Evolutionary conservation across 2,329 filamentous ascomycete species (phyloP).

Genomic region (Botrytis fragariae): DNA sequence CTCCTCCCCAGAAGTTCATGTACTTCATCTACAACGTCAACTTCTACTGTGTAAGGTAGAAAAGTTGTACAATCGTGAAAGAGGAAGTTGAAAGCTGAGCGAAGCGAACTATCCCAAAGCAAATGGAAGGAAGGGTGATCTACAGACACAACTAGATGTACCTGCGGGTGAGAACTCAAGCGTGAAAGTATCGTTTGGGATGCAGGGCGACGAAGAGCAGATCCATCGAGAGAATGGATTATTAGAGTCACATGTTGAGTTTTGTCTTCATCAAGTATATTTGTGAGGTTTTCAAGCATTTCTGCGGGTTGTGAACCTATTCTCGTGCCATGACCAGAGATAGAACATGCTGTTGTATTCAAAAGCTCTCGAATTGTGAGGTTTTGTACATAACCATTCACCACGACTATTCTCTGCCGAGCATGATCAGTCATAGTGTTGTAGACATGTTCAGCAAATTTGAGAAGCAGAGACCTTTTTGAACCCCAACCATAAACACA

Average conservation of each 20-base stretch:
- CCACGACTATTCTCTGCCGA: slow-evolving; percentile 64
- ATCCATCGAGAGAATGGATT: slow-evolving; percentile 83
- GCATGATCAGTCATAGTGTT: slow-evolving; percentile 39
- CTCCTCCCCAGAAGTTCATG: slow-evolving; percentile 82
- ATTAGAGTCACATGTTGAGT: slow-evolving; percentile 59
- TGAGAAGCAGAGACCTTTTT: slow-evolving; percentile 71
- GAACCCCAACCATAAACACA: slow-evolving; percentile 93
- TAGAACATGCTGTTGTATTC: slow-evolving; percentile 62
- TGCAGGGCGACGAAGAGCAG: slow-evolving; percentile 67
- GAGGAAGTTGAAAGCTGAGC: slow-evolving; percentile 77
- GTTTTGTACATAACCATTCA: slow-evolving; percentile 78
- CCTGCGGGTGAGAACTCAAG: slow-evolving; percentile 68
- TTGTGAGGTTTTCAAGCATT: slow-evolving; percentile 65
- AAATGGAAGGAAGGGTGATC: slow-evolving; percentile 86
- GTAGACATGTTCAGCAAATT: slow-evolving; percentile 72
- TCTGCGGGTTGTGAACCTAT: slow-evolving; percentile 55
- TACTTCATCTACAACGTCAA: slow-evolving; percentile 86
- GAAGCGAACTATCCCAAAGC: slow-evolving; percentile 85
- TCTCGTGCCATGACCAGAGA: slow-evolving; percentile 47
- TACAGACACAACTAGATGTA: slow-evolving; percentile 75
- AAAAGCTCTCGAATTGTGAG: slow-evolving; percentile 68
- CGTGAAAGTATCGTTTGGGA: slow-evolving; percentile 72
- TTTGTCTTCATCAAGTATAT: slow-evolving; percentile 54
- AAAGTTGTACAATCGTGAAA: slow-evolving; percentile 97
- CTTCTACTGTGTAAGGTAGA: slow-evolving; percentile 66